Conservation (phyloP, 2,329 filamentous ascomycete species). For the Podosphaera leucotricha region DNA sequence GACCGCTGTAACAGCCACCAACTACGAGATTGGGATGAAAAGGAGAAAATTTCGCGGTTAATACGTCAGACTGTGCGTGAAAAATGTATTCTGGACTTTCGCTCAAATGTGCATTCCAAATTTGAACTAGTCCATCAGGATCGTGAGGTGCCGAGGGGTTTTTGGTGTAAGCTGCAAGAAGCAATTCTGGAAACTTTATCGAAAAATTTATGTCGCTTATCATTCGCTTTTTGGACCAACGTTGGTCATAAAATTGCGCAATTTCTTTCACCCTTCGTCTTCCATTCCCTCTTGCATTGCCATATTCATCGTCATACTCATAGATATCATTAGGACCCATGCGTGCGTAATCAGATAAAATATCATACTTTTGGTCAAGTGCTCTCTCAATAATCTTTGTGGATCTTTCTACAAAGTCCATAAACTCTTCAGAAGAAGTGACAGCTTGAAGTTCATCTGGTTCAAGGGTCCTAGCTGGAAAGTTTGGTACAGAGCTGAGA, state of each 20-base stretch:
- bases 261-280: conserved; percentile 64
- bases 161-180: conserved; percentile 91
- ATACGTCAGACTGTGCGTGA: conserved; percentile 83
- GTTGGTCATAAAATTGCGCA: conserved; percentile 79
- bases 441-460: conserved; percentile 75
- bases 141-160: conserved; percentile 88
- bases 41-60: conserved; percentile 93
- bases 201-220: conserved; percentile 91
- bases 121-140: conserved; percentile 75
- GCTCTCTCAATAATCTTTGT: conserved; percentile 95
- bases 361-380: conserved; percentile 86
- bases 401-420: conserved; percentile 84
- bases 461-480: conserved; percentile 57
- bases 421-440: conserved; percentile 75
- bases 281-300: conserved; percentile 45
- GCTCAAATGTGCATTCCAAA: conserved; percentile 93
- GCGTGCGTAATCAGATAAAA: conserved; percentile 80
- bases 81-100: conserved; percentile 91
- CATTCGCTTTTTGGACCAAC: conserved; percentile 96
- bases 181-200: conserved; percentile 76
- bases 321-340: conserved; percentile 47
- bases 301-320: conserved; percentile 60
- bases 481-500: conserved; percentile 29
- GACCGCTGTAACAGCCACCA: conserved; percentile 86
- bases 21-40: conserved; percentile 94